These are phyloP conservation scores for Venturia pyrina DNA, from an alignment of 2,329 filamentous ascomycete species.

Conservation along the genomic window DNA sequence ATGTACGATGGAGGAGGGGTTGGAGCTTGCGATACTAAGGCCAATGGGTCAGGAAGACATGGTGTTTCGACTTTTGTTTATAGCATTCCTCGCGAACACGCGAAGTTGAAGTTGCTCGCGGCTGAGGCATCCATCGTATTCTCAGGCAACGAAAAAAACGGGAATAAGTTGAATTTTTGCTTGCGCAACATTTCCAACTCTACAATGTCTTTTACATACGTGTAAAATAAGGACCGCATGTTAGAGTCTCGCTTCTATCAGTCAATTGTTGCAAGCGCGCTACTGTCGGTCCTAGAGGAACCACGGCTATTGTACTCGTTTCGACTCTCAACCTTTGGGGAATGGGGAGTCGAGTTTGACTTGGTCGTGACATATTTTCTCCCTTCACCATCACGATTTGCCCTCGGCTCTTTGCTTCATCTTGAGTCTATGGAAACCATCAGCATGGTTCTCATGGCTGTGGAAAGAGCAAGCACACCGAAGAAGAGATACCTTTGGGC, in stretches of 20 bases:
- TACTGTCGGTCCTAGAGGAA: conserved; percentile 92
- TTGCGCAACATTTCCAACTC: conserved; percentile 19
- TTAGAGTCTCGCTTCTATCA: conserved; percentile 99
- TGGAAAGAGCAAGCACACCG: conserved; percentile 28
- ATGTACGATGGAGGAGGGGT: not conserved
- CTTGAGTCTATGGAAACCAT: conserved; percentile 47
- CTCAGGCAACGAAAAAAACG: too few relatives aligned
- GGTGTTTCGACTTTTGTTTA: conserved; percentile 24
- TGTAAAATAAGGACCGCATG: conserved; percentile 55
- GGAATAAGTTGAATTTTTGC: conserved; percentile 23
- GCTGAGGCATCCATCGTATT: not conserved
- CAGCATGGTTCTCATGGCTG: not conserved
- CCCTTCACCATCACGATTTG: conserved; percentile 16
- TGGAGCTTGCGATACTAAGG: not conserved
- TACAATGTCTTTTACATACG: conserved; percentile 52
- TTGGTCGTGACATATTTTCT: conserved; percentile 30
- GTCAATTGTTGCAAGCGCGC: conserved; percentile 95
- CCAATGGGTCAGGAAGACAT: not conserved
- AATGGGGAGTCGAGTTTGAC: conserved; percentile 31
- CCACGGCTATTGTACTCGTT: conserved; percentile 31
- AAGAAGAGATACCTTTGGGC: conserved; percentile 71
- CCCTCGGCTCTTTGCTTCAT: conserved; percentile 61
- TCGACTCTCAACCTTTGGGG: conserved; percentile 40
- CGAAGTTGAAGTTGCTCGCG: conserved; percentile 29
- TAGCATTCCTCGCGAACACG: not conserved